Evolutionary conservation across 2,329 filamentous ascomycete genomes (phyloP).

Genomic region (Clathrospora elynae): DNA sequence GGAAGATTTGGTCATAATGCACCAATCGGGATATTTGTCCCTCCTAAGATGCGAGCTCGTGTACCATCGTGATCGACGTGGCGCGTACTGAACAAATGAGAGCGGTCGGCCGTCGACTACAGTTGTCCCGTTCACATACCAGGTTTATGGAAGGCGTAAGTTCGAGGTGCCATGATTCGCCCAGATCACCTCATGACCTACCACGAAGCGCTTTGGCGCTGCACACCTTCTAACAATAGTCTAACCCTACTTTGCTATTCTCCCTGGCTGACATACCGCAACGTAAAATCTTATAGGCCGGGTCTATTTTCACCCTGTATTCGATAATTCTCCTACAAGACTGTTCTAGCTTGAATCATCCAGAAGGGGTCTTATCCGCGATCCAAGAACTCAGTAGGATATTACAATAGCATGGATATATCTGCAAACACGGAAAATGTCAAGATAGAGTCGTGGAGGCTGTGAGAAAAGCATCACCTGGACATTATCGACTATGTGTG

Average conservation of each 20-base stretch:
- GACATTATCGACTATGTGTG: constrained; percentile 11
- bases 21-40: too few relatives aligned
- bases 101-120: too few relatives aligned
- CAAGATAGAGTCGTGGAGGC: constrained; percentile 5
- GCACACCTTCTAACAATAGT: constrained; percentile 7
- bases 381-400: constrained; percentile 4
- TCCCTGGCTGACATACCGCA: constrained; percentile 14
- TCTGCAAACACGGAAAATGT: constrained; percentile 26
- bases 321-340: constrained; percentile 4
- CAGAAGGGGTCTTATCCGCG: constrained; percentile 16
- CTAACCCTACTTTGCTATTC: constrained; percentile 7
- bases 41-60: too few relatives aligned
- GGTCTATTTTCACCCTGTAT: not conserved
- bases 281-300: constrained; percentile 11
- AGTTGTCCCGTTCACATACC: too few relatives aligned
- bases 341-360: constrained; percentile 5
- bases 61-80: too few relatives aligned
- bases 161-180: constrained; percentile 9
- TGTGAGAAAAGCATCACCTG: constrained; percentile 22
- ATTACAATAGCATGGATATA: constrained; percentile 17
- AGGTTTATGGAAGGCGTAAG: too few relatives aligned
- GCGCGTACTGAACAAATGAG: too few relatives aligned
- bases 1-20: constrained; percentile 2
- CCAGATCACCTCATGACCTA: constrained; percentile 13
- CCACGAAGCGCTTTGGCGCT: constrained; percentile 10